Base-by-base conservation (phyloP, 2,329 filamentous ascomycete genomes). In the Aureobasidium sp. region DNA sequence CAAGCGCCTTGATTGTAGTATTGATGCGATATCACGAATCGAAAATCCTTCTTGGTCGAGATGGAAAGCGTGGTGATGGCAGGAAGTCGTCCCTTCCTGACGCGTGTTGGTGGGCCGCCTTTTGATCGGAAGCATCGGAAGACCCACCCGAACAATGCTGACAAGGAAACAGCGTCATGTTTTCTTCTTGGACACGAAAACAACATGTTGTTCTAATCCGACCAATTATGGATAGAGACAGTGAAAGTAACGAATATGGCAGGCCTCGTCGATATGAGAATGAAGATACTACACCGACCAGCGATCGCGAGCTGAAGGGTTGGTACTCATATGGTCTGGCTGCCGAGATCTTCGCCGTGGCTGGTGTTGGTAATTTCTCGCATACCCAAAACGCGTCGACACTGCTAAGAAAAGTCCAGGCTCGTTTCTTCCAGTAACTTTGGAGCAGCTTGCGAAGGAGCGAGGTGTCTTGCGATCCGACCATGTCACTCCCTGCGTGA, bases 291-390 rank as follows among this genome's bases (percentile, higher is more conserved):
- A 59, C 44, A 14, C 53, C 54, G 6, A 62, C 61, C 4, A 59
- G 44, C 25, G 61, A 62, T 34, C 61, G 61, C 10, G 61, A 62
- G 34, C 34, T 62, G 14, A 62, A 59, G 14, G 61, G 61, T 30
- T 62, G 61, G 61, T 62, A 62, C 27, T 59, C 61, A 3, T 62
- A 62, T 29, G 61, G 61, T 16, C 39, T 95, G 81, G 93, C 93
- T n/a, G 91, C 93, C 25, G 93, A 97, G 77, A 91, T 94, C 34
- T 97, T 95, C 74, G 90, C 93, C 29, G 90, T 97, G 60, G 96
- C 92, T 73, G 92, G 84, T 49, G 84, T 88, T 73, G 85, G 91
- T 90, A 74, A 85, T 29, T 51, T 21, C 49, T 78, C 59, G 45
- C 49, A 61, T 47, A 62, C 11, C 32, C 51, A 61, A 37, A 27